These are phyloP conservation scores for Jatropha multifida DNA, from an alignment of 441 rosid species.

Conservation along the genomic window DNA sequence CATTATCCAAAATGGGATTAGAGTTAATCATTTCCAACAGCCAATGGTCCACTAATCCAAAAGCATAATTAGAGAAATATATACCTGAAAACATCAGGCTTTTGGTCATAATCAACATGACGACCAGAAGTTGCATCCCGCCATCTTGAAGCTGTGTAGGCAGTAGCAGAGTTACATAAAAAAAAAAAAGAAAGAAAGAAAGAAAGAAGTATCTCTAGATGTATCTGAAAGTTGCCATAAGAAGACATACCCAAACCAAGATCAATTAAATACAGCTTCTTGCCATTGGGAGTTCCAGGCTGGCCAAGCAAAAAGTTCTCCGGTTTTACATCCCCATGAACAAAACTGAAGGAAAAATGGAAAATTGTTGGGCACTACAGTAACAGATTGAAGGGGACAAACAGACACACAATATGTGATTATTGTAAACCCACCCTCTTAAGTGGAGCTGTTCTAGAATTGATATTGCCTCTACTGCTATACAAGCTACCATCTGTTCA, in stretches of 20 bases:
- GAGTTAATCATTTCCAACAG: neutral
- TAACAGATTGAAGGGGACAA: neutral
- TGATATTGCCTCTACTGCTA: constrained; percentile 79
- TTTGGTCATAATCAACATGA: constrained; percentile 65
- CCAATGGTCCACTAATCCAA: constrained; percentile 4
- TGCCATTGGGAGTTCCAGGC: constrained; percentile 57
- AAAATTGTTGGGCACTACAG: neutral
- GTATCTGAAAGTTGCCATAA: neutral
- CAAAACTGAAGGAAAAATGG: constrained; percentile 43
- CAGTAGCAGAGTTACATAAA: constrained; percentile 13
- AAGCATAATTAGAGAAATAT: neutral
- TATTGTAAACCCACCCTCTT: constrained; percentile 43
- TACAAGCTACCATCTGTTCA: constrained; percentile 76
- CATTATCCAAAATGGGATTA: neutral
- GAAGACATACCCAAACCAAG: constrained; percentile 58
- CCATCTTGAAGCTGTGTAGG: constrained; percentile 56
- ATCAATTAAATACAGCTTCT: constrained; percentile 62
- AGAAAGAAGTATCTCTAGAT: constrained; percentile 3
- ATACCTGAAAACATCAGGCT: constrained; percentile 64
- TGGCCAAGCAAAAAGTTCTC: constrained; percentile 75
- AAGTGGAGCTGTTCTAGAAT: constrained; percentile 72
- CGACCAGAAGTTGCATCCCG: constrained; percentile 46
- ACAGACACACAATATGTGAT: neutral
- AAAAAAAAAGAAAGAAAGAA: neutral
- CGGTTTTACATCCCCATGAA: constrained; percentile 76